Percentiles rank a stretch among this genome's conserved stretches.
These are phyloP conservation scores for Dioscorea alata DNA, from an alignment of 106 monocot genomes.

Conservation along the genomic window DNA sequence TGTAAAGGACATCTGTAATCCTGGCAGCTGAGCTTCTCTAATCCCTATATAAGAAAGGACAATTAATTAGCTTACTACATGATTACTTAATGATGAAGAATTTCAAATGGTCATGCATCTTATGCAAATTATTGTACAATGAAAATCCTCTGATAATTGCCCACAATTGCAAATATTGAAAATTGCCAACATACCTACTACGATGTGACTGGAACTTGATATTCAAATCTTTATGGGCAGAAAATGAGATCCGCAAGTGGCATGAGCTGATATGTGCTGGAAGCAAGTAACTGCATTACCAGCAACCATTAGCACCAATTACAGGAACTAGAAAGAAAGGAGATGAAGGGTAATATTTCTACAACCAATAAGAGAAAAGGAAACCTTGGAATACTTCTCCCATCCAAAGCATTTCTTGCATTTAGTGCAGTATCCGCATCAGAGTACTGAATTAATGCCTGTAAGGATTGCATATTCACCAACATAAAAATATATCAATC, in stretches of 20 bases:
- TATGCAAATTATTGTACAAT: too few relatives aligned
- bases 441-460: constrained; percentile 83
- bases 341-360: neutral
- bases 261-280: constrained; percentile 33
- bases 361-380: neutral
- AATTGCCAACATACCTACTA: constrained; percentile 25
- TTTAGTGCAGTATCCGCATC: constrained; percentile 62
- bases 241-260: constrained; percentile 38
- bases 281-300: constrained; percentile 30
- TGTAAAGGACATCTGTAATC: constrained; percentile 37
- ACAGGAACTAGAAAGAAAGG: neutral
- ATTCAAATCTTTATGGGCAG: constrained; percentile 42
- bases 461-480: neutral
- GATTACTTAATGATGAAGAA: too few relatives aligned
- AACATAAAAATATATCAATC: neutral
- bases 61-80: constrained; percentile 3
- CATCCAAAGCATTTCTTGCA: constrained; percentile 76
- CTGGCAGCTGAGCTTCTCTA: constrained; percentile 33
- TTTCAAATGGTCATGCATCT: too few relatives aligned
- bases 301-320: too few relatives aligned
- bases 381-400: constrained; percentile 89
- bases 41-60: constrained; percentile 35
- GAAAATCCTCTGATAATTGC: too few relatives aligned
- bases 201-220: constrained; percentile 51
- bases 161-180: neutral